A percentile compares a stretch with the other conserved stretches of the same genome.
These are phyloP conservation scores for Pichia membranifaciens DNA, from an alignment of 805 yeast species.

Conservation along the genomic window DNA sequence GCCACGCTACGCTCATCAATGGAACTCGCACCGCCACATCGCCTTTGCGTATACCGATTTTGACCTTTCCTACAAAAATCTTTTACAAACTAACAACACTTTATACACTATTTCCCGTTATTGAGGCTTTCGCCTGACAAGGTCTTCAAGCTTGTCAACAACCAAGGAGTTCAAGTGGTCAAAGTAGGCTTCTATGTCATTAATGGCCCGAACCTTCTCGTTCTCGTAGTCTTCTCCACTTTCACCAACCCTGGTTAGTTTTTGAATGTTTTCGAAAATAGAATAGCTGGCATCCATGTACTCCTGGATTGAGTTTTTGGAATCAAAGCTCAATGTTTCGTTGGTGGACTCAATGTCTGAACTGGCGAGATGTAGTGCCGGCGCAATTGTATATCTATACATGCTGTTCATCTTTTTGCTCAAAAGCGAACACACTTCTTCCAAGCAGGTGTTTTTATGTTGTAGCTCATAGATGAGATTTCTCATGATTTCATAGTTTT, in stretches of 20 bases:
- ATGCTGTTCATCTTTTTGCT: neutral
- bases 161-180: neutral
- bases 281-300: slow-evolving; percentile 2
- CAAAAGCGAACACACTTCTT: neutral
- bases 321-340: slow-evolving; percentile 1
- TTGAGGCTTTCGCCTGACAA: too few relatives aligned
- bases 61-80: too few relatives aligned
- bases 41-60: too few relatives aligned
- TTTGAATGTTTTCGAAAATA: neutral
- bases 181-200: neutral
- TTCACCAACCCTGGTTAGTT: neutral
- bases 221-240: neutral
- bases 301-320: neutral
- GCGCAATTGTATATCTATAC: slow-evolving; percentile 7
- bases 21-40: too few relatives aligned
- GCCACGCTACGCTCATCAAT: neutral
- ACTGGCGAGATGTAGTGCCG: neutral
- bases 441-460: slow-evolving; percentile 4
- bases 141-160: neutral
- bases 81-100: too few relatives aligned
- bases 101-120: neutral
- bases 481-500: neutral
- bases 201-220: neutral
- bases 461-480: neutral
- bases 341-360: neutral